Conservation (phyloP, 176 grass and related monocot genomes). For the Zoysia japonica region DNA sequence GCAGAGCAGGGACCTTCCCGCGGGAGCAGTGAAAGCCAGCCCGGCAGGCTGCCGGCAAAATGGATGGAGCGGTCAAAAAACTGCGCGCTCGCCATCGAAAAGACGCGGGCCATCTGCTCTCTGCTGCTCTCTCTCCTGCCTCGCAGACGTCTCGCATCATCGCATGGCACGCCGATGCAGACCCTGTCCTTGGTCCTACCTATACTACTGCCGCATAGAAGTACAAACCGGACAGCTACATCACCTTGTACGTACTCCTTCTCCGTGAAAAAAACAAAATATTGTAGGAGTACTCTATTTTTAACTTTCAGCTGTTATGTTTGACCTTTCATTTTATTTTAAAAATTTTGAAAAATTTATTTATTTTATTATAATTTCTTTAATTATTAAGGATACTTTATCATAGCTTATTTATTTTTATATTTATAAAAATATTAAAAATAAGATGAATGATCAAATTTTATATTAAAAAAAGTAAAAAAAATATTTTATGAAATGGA, state of each 20-base stretch:
- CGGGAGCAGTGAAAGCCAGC: not conserved
- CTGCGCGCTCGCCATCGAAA: not conserved
- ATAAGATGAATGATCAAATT: too few species aligned
- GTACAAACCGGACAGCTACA: slow-evolving; percentile 26
- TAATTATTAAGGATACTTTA: too few species aligned
- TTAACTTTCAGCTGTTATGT: too few species aligned
- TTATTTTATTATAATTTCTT: too few species aligned
- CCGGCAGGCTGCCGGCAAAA: slow-evolving; percentile 15
- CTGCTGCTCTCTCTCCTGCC: not conserved
- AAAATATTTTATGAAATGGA: too few species aligned
- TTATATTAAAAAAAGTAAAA: too few species aligned
- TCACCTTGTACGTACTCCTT: not conserved
- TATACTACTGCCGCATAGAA: slow-evolving; percentile 19
- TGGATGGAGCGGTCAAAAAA: not conserved
- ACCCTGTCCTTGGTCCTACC: not conserved
- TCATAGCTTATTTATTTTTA: too few species aligned
- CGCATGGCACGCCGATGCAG: slow-evolving; percentile 8
- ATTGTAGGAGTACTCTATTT: too few species aligned
- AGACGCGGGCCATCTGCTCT: slow-evolving; percentile 14
- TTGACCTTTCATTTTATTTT: too few species aligned
- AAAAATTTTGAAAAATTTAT: too few species aligned
- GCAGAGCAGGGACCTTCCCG: not conserved
- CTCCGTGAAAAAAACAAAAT: too few species aligned
- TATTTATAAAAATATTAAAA: too few species aligned
- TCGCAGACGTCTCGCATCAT: not conserved